Evolutionary conservation across 208 protist species (phyloP).

Genomic region (Crithidia bombi): DNA sequence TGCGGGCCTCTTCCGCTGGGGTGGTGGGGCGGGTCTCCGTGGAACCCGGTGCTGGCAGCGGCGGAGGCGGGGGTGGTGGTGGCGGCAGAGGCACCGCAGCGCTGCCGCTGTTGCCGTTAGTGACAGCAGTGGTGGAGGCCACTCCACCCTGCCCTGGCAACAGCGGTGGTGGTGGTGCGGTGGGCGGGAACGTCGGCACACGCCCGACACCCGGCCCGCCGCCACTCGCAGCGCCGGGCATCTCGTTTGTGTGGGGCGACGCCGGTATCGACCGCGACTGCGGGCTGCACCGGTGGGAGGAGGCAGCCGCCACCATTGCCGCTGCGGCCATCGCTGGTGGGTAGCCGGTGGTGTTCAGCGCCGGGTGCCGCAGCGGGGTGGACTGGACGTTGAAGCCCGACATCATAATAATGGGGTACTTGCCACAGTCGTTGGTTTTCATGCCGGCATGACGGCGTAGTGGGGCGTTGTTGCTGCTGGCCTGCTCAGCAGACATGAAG

Average conservation of each 20-base stretch:
- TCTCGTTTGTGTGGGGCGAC: slow-evolving; percentile 9
- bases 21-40: neutral
- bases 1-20: slow-evolving; percentile 12
- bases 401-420: slow-evolving; percentile 66
- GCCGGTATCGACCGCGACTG: slow-evolving; percentile 8
- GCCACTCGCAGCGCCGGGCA: neutral
- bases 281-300: slow-evolving; percentile 11
- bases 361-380: slow-evolving; percentile 49
- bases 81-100: neutral
- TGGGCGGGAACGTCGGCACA: slow-evolving; percentile 12
- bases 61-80: slow-evolving; percentile 14
- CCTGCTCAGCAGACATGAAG: slow-evolving; percentile 39
- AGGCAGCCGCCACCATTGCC: slow-evolving; percentile 5
- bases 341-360: slow-evolving; percentile 39
- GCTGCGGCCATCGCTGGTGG: slow-evolving; percentile 25
- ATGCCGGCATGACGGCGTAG: slow-evolving; percentile 24
- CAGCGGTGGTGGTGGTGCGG: slow-evolving; percentile 20
- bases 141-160: slow-evolving; percentile 7
- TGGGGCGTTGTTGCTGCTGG: slow-evolving; percentile 8
- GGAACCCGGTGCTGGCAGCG: neutral
- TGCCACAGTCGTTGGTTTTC: slow-evolving; percentile 56
- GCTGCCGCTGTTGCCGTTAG: too few species aligned
- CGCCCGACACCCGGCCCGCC: slow-evolving; percentile 10
- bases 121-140: slow-evolving; percentile 1
- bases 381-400: slow-evolving; percentile 78